Evolutionary conservation across 768 basidiomycete species (phyloP).

Genomic region (Pulveroboletus sp.): DNA sequence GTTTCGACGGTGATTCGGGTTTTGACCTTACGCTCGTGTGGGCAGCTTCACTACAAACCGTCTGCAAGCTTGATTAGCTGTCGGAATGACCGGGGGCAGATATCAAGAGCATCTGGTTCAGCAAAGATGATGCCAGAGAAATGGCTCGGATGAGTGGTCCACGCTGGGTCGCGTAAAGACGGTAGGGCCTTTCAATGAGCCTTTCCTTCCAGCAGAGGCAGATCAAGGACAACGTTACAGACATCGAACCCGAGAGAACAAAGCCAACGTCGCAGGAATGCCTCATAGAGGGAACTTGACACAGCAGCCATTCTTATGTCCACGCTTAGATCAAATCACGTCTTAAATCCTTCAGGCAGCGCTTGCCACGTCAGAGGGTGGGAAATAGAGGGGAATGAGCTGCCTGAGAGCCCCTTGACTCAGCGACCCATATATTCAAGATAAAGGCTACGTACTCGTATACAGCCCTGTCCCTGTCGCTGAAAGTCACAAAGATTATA

Average conservation of each 20-base stretch:
- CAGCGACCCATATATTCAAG: not conserved
- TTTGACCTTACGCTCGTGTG: not conserved
- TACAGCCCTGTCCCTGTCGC: constrained; percentile 53
- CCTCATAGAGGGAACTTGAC: not conserved
- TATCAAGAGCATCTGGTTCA: no score
- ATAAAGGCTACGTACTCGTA: constrained; percentile 51
- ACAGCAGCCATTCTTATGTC: not conserved
- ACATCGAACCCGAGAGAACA: not conserved
- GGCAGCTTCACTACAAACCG: not conserved
- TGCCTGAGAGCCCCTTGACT: constrained; percentile 22
- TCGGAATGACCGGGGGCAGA: not conserved
- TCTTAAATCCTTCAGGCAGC: not conserved
- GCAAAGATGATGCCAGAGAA: no score
- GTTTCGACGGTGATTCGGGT: not conserved
- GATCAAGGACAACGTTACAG: not conserved
- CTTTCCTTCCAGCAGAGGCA: not conserved
- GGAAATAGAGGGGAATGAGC: constrained; percentile 65
- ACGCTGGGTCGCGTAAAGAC: not conserved
- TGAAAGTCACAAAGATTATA: constrained; percentile 71
- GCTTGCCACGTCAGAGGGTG: constrained; percentile 20
- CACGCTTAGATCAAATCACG: not conserved
- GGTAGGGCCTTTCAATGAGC: not conserved
- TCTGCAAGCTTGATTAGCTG: not conserved
- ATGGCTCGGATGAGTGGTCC: no score
- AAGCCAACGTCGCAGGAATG: not conserved